Conservation (phyloP, 495 filamentous ascomycete species). For the Penicillium parvum region DNA sequence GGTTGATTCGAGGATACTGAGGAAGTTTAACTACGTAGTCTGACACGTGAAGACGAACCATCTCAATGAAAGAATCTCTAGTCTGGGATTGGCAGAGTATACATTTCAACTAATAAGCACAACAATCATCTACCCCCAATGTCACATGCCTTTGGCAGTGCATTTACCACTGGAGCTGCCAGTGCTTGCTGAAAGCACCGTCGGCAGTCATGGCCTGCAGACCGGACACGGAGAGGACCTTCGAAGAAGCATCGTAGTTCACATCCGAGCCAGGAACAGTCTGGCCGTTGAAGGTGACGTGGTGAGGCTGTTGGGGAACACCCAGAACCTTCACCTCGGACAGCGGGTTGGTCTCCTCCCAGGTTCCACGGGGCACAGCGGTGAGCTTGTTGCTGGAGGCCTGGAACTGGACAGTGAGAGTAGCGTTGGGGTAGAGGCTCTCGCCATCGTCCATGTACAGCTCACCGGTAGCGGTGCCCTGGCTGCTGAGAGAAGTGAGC, state of each 20-base stretch:
- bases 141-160: background rate
- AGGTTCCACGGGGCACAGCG: conserved; percentile 48
- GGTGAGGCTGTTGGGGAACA: conserved; percentile 36
- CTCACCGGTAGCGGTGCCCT: conserved; percentile 57
- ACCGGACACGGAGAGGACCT: conserved; percentile 46
- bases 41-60: too few relatives aligned
- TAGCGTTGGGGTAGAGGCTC: conserved; percentile 55
- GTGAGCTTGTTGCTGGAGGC: conserved; percentile 43
- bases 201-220: conserved; percentile 44
- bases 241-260: conserved; percentile 43
- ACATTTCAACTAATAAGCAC: too few relatives aligned
- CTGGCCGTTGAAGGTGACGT: conserved; percentile 51
- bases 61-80: too few relatives aligned
- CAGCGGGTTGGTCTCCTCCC: conserved; percentile 56
- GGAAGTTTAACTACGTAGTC: too few relatives aligned
- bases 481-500: conserved; percentile 54
- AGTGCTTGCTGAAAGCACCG: conserved; percentile 55
- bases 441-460: conserved; percentile 86
- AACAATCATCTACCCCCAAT: background rate
- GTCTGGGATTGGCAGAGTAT: too few relatives aligned
- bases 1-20: too few relatives aligned
- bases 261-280: conserved; percentile 37
- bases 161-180: conserved; percentile 54
- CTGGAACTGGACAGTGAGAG: conserved; percentile 55
- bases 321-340: conserved; percentile 66